Conservation (phyloP, 345 rosid genomes). For the Nephelium lappaceum region DNA sequence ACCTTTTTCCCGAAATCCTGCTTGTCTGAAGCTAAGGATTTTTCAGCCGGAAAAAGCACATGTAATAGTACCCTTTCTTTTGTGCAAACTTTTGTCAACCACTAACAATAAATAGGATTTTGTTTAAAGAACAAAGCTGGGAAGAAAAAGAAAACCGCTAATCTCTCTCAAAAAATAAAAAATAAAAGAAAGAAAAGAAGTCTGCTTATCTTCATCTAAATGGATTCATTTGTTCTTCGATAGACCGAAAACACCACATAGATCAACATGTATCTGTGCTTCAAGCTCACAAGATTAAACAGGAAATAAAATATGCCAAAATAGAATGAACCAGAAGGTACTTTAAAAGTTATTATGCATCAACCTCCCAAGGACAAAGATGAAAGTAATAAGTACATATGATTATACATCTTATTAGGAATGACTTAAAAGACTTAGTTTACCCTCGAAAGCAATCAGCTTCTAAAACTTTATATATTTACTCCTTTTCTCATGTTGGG, state of each 20-base stretch:
- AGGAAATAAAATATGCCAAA: not conserved
- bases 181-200: no score
- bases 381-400: no score
- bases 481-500: not conserved
- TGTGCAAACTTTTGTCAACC: not conserved
- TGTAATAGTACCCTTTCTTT: not conserved
- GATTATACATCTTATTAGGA: no score
- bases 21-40: not conserved
- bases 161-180: no score
- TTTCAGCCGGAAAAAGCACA: not conserved
- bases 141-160: no score
- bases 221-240: no score
- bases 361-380: not conserved
- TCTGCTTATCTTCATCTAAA: no score
- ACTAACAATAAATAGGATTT: not conserved
- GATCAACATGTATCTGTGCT: no score
- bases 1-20: not conserved
- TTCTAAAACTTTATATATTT: not conserved
- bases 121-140: not conserved
- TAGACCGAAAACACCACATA: no score
- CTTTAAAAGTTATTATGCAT: not conserved
- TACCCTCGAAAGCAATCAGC: no score
- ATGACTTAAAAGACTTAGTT: no score
- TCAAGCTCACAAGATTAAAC: not conserved
- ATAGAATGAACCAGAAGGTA: not conserved